Evolutionary conservation across 805 yeast genomes (phyloP).

Genomic region (Metschnikowia continentalis): DNA sequence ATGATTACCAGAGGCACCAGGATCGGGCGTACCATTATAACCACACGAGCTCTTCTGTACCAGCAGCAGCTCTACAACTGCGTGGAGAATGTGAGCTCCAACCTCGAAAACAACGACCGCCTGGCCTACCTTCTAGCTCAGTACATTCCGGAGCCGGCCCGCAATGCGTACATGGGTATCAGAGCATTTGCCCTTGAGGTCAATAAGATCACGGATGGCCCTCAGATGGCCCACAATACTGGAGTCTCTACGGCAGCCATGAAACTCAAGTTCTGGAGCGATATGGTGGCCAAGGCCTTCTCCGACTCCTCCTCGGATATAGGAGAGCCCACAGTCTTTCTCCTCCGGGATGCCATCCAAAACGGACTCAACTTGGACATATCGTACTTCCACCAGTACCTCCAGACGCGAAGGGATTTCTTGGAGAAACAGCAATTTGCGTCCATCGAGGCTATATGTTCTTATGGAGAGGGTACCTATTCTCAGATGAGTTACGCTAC

Average conservation of each 20-base stretch:
- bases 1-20: background rate
- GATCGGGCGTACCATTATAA: background rate
- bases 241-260: constrained; percentile 43
- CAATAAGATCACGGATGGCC: constrained; percentile 41
- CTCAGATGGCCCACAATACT: constrained; percentile 28
- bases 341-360: constrained; percentile 51
- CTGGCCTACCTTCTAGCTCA: constrained; percentile 64
- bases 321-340: constrained; percentile 63
- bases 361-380: constrained; percentile 50
- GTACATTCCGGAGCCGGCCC: constrained; percentile 61
- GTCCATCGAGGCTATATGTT: constrained; percentile 55
- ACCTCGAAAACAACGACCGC: constrained; percentile 49
- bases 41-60: constrained; percentile 7
- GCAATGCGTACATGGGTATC: constrained; percentile 60
- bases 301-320: constrained; percentile 29
- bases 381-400: constrained; percentile 52
- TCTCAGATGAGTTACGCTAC: constrained; percentile 70
- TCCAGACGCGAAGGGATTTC: constrained; percentile 56
- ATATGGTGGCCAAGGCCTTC: constrained; percentile 48
- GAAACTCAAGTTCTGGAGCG: constrained; percentile 74
- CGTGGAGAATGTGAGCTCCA: constrained; percentile 43
- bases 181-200: constrained; percentile 65
- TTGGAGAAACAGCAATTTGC: constrained; percentile 44
- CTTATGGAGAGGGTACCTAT: constrained; percentile 75
- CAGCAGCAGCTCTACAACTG: constrained; percentile 26